Evolutionary conservation across 2,329 filamentous ascomycete genomes (phyloP), one percentile per base, ranked within the genome.

Genomic region (Fusarium dlaminii): DNA sequence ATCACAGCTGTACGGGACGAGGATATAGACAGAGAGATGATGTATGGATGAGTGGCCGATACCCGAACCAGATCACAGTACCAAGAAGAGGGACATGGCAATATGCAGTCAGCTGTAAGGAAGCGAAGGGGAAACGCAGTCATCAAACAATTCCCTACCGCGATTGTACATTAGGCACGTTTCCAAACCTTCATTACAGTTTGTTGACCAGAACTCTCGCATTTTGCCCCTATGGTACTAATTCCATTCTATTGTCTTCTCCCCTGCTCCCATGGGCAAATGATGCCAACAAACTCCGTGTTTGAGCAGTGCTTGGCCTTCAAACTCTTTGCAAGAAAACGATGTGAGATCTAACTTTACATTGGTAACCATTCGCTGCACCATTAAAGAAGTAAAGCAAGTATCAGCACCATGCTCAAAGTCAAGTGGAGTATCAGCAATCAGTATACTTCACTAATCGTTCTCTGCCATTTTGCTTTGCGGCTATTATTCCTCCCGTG

Each of bases 1-100:
- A 39, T 61, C 12, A 46, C 73, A 20, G 74, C 77, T 45, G 40
- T 69, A 62, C 30, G 46, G 18, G 56, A 29, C 9, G 39, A 57
- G 20, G 72, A 69, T 24, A 66, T 58, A 12, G 75, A 72, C n/a
- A 64, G 67, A 9, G 72, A 72, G 24, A 58, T 45, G 18, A 68
- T 68, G 30, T 68, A 72, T 36, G 58, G 36, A 34, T 73, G 54
- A 66, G 29, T 11, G 29, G 39, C 11, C 58, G n/a, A 22, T 36
- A 18, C 14, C 8, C 15, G 8, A 29, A 11, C 27, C 43, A n/a
- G 22, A 15, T 20, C 17, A 36, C 22, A 15, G 29, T 20, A 30
- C 20, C 9, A 14, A 32, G 20, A n/a, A 20, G 18, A 13, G 14
- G 17, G 8, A 8, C 11, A 18, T 22, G 5, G 32, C 22, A 42